A percentile compares a stretch with the other conserved stretches of the same genome.
These are phyloP conservation scores for Tylopilus plumbeoviolaceoides DNA, from an alignment of 768 basidiomycete genomes.

Conservation along the genomic window DNA sequence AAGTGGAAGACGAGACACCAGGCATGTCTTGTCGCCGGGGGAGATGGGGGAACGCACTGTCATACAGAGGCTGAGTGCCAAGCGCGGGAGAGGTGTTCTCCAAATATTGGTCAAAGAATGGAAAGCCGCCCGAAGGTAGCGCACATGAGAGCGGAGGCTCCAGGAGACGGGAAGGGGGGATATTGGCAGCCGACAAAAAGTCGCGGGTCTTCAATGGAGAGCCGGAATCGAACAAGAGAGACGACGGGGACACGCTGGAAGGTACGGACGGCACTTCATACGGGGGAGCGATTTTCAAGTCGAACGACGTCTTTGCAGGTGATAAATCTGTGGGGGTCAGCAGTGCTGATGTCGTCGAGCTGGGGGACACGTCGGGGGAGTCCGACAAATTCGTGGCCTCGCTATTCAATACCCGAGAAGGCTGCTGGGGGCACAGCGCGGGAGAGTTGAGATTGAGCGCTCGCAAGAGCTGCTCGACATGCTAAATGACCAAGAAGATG, in stretches of 20 bases:
- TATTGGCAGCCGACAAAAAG: slow-evolving; percentile 21
- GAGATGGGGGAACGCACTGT: slow-evolving; percentile 29
- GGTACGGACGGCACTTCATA: slow-evolving; percentile 40
- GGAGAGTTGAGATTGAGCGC: slow-evolving; percentile 79
- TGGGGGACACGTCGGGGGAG: slow-evolving; percentile 70
- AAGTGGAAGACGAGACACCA: slow-evolving; percentile 9
- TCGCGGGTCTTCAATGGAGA: slow-evolving; percentile 33
- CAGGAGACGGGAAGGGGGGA: slow-evolving; percentile 24
- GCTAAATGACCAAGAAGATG: slow-evolving; percentile 40
- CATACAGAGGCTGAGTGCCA: slow-evolving; percentile 33
- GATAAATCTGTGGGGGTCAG: slow-evolving; percentile 74
- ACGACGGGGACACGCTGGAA: slow-evolving; percentile 32
- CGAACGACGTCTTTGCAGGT: slow-evolving; percentile 54
- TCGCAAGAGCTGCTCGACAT: slow-evolving; percentile 77
- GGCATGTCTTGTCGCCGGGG: slow-evolving; percentile 17
- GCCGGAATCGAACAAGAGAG: slow-evolving; percentile 45
- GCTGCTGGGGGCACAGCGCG: slow-evolving; percentile 44
- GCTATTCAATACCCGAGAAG: slow-evolving; percentile 40
- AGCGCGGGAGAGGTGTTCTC: slow-evolving; percentile 40
- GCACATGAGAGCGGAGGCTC: slow-evolving; percentile 13
- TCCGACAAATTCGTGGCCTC: slow-evolving; percentile 38
- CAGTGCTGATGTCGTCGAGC: slow-evolving; percentile 65
- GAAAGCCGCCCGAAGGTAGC: slow-evolving; percentile 29
- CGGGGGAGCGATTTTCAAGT: slow-evolving; percentile 49
- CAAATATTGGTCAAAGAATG: slow-evolving; percentile 53